These are phyloP conservation scores for Colletotrichum sp. DNA, from an alignment of 2,329 filamentous ascomycete genomes.

Conservation along the genomic window DNA sequence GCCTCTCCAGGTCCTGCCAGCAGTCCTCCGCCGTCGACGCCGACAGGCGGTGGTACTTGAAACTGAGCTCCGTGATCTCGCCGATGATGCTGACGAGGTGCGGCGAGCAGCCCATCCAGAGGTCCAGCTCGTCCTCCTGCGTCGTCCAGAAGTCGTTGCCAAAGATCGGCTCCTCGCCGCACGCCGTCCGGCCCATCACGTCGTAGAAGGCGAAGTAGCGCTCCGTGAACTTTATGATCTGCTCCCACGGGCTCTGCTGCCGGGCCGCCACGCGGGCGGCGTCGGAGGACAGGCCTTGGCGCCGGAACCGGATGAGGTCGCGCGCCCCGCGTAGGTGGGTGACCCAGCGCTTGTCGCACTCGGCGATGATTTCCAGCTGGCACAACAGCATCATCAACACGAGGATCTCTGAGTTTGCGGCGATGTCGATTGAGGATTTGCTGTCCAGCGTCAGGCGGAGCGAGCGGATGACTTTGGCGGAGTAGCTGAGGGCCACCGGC, in stretches of 20 bases:
- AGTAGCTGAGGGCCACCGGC: conserved; percentile 15
- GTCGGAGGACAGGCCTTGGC: conserved; percentile 19
- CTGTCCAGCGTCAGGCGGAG: conserved; percentile 8
- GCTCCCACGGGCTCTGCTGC: conserved; percentile 23
- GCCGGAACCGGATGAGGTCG: conserved; percentile 42
- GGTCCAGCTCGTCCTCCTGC: conserved; percentile 38
- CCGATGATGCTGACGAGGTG: conserved; percentile 45
- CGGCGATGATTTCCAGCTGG: conserved; percentile 24
- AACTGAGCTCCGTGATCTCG: conserved; percentile 45
- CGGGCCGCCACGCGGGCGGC: not conserved
- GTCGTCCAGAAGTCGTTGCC: conserved; percentile 47
- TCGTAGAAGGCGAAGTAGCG: conserved; percentile 52
- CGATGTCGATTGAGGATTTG: conserved; percentile 6
- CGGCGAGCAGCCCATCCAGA: conserved; percentile 50
- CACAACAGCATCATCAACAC: conserved; percentile 23
- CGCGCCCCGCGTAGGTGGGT: conserved; percentile 48
- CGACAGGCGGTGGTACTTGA: conserved; percentile 28
- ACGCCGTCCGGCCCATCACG: conserved; percentile 50
- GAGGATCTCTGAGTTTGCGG: conserved; percentile 15
- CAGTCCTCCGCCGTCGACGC: conserved; percentile 3
- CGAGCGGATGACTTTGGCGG: conserved; percentile 19
- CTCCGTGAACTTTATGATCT: conserved; percentile 32
- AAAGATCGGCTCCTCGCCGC: conserved; percentile 45
- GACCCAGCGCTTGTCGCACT: conserved; percentile 47
- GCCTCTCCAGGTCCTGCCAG: conserved; percentile 10